Evolutionary conservation across 495 filamentous ascomycete species (phyloP), one percentile per base, ranked within the genome.

Genomic region (Echria macrotheca): DNA sequence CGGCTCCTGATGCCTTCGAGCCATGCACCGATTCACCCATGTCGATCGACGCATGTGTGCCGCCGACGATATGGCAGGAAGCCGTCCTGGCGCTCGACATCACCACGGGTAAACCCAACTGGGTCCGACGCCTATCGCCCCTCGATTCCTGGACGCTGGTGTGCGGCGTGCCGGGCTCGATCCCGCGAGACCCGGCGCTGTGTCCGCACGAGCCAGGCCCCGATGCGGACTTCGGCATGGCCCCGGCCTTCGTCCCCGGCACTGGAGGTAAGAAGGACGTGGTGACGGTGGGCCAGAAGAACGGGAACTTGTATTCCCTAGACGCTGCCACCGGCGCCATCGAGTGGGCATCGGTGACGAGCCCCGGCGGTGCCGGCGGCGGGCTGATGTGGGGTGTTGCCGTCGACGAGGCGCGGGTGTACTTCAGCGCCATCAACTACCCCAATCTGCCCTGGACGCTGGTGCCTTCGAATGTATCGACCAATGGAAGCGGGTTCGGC

Each of bases 201-300:
- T 72, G 69, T 56, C 61, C 64, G 2, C 18, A 56, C 3, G 53
- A 36, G 14, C 65, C 66, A 1, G 69, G 70, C 12, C 48, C 53
- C 19, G 66, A 73, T 53, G 56, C 61, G 12, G 65, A 72, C 41
- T 73, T 73, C 35, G 70, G 64, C 1, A 73, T 73, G 61, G 70
- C 70, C 19, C 70, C 70, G 4, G 25, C 61, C 3, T 67, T 66
- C 36, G 56, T 73, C 0, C 60, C 56, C n/a, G n/a, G n/a, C n/a
- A n/a, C n/a, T 31, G 28, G 28, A 6, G 18, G 17, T 24, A 35
- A 44, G 17, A 38, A 38, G 3, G 67, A 70, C 48, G 48, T 58
- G 15, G 11, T 73, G 5, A 57, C 68, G 4, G 46, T 66, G 0
- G 69, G 70, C 8, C 64, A 67, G 61, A 73, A 73, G 56, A 67